These are phyloP conservation scores for Miscanthus sacchariflorus DNA, from an alignment of 202 grass and related monocot species.

Conservation along the genomic window DNA sequence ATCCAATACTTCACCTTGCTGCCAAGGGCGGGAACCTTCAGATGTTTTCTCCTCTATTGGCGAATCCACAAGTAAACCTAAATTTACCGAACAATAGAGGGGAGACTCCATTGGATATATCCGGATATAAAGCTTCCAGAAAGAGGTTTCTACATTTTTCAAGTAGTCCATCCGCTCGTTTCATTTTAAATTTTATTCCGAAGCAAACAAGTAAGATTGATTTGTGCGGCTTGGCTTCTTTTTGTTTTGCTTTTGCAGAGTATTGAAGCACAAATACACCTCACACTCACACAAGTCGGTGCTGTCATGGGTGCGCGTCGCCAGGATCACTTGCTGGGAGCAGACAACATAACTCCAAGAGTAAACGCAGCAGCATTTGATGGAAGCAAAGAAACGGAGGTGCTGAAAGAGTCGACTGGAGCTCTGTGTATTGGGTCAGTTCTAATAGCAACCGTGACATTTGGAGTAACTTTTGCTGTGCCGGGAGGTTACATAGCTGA, in stretches of 20 bases:
- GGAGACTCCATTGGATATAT: conserved; percentile 24
- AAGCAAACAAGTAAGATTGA: too few relatives aligned
- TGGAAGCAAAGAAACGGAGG: not conserved
- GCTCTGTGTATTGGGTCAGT: not conserved
- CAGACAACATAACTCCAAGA: not conserved
- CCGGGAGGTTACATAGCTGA: not conserved
- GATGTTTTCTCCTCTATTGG: conserved; percentile 8
- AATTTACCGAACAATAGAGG: conserved; percentile 5
- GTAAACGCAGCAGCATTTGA: not conserved
- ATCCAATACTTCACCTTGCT: conserved; percentile 29
- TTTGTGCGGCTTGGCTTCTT: too few relatives aligned
- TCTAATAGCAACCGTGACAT: not conserved
- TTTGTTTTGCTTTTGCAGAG: too few relatives aligned
- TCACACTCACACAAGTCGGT: too few relatives aligned
- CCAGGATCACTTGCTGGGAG: not conserved
- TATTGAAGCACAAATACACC: too few relatives aligned
- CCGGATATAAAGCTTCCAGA: not conserved
- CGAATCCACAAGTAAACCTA: not conserved
- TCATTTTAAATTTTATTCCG: not conserved
- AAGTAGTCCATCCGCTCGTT: not conserved
- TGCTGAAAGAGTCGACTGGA: not conserved
- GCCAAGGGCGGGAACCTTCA: not conserved
- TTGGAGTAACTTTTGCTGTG: not conserved
- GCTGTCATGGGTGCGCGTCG: not conserved
- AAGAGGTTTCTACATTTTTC: not conserved